Conservation (phyloP, 1,284 basidiomycete genomes). For the Rhodotorula mucilaginosa region DNA sequence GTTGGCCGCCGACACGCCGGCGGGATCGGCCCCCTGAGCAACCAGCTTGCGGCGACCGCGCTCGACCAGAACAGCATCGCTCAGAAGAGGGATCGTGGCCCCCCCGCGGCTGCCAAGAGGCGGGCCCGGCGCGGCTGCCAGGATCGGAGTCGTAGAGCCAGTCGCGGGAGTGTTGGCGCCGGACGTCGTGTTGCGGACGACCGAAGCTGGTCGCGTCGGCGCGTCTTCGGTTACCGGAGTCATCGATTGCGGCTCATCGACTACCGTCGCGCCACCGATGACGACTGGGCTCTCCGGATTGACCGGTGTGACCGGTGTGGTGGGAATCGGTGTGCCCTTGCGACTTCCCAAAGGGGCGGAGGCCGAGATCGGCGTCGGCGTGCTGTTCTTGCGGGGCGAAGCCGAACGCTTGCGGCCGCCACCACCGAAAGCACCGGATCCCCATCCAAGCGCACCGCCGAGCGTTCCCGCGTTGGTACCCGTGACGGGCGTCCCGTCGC, state of each 20-base stretch:
- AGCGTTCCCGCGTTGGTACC: background rate
- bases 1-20: background rate
- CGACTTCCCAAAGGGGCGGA: background rate
- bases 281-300: background rate
- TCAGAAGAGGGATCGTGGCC: conserved; percentile 6
- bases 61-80: conserved; percentile 17
- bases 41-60: conserved; percentile 19
- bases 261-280: background rate
- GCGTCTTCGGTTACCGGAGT: background rate
- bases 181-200: background rate
- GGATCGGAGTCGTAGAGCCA: conserved; percentile 1
- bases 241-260: background rate
- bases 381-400: background rate
- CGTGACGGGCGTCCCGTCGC: background rate
- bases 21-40: conserved; percentile 11
- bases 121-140: background rate
- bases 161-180: background rate
- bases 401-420: conserved; percentile 3
- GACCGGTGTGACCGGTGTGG: background rate
- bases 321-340: background rate
- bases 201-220: background rate
- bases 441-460: conserved; percentile 6
- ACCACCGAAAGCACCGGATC: conserved; percentile 1
- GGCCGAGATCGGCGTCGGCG: background rate
- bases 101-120: background rate